Conservation (phyloP, 495 filamentous ascomycete genomes). For the Trichoderma gamsii region DNA sequence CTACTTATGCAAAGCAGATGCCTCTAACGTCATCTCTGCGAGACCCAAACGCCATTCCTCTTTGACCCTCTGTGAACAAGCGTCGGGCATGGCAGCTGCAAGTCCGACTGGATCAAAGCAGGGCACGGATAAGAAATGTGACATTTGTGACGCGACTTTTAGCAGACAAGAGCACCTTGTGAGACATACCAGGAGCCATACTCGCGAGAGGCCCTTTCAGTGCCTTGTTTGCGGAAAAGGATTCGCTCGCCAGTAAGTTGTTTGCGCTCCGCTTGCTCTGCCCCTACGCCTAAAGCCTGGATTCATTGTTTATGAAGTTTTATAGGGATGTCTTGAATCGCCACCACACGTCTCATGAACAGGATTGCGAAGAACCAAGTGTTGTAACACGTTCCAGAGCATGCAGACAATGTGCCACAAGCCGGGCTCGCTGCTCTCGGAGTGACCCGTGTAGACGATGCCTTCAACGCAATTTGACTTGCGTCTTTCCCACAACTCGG, state of each 20-base stretch:
- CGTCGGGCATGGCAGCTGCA: not conserved
- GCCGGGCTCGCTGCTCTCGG: conserved; percentile 1
- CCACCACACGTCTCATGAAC: not conserved
- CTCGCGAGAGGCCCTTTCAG: not conserved
- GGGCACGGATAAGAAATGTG: not conserved
- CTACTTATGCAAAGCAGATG: no score
- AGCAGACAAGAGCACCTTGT: not conserved
- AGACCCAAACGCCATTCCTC: not conserved
- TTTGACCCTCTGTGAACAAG: not conserved
- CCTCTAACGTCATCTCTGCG: no score
- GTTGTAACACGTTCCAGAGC: not conserved
- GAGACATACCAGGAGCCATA: not conserved
- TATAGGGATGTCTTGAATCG: conserved; percentile 1
- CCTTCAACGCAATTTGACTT: not conserved
- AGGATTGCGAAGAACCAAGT: not conserved
- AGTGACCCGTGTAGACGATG: not conserved
- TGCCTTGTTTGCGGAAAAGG: not conserved
- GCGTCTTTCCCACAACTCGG: not conserved
- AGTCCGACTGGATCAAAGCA: not conserved
- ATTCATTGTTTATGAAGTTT: no score
- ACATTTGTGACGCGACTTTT: conserved; percentile 1
- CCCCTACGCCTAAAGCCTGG: no score
- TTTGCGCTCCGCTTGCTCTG: not conserved
- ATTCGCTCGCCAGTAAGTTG: not conserved
- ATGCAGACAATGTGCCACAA: not conserved